Evolutionary conservation across 805 yeast species (phyloP).

Genomic region (Metschnikowia vanudenii): DNA sequence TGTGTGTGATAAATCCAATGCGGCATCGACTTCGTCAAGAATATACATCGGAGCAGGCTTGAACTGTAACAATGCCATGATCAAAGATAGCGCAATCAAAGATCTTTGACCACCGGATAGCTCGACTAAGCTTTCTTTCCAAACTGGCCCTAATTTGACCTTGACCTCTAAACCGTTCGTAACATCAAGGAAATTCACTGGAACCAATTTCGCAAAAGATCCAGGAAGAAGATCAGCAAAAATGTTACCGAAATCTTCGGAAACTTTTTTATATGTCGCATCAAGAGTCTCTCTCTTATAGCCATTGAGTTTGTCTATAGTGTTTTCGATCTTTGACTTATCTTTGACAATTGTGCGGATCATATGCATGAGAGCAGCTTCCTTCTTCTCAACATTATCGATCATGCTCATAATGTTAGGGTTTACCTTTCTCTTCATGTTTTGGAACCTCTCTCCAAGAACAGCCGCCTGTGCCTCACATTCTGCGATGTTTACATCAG

Average conservation of each 20-base stretch:
- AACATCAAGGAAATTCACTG: conserved; percentile 75
- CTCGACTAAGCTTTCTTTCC: conserved; percentile 96
- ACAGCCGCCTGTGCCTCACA: conserved; percentile 56
- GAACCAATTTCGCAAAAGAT: conserved; percentile 84
- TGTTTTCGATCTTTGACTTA: conserved; percentile 83
- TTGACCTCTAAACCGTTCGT: conserved; percentile 88
- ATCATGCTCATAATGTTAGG: conserved; percentile 86
- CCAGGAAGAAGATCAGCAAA: conserved; percentile 87
- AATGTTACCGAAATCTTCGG: conserved; percentile 84
- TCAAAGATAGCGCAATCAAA: conserved; percentile 85
- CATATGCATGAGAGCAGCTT: conserved; percentile 70
- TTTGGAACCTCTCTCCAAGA: conserved; percentile 57
- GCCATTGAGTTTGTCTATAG: conserved; percentile 77
- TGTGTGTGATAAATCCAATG: conserved; percentile 93
- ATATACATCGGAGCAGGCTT: conserved; percentile 99
- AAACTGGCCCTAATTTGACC: conserved; percentile 84
- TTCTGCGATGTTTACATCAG: conserved; percentile 60
- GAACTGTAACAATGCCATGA: conserved; percentile 87
- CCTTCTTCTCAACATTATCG: conserved; percentile 89
- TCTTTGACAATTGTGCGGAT: conserved; percentile 85
- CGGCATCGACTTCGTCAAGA: conserved; percentile 97
- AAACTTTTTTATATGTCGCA: conserved; percentile 83
- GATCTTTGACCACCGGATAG: conserved; percentile 97
- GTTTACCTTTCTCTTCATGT: conserved; percentile 79
- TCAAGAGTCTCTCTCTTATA: conserved; percentile 81